These are phyloP conservation scores for Corylus heterophylla DNA, from an alignment of 306 rosid genomes.

Conservation along the genomic window DNA sequence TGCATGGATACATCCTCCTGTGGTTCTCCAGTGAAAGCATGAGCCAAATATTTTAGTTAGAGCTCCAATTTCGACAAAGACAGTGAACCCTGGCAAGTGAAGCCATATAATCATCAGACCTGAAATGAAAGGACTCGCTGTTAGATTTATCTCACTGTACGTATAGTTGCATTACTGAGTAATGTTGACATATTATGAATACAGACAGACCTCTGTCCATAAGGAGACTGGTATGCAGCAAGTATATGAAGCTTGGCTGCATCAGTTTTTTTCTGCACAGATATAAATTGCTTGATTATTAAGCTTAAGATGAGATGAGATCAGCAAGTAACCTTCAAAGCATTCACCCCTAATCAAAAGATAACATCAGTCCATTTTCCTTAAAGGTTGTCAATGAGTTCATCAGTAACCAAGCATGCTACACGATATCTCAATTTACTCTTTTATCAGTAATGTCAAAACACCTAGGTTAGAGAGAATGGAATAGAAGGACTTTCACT, in stretches of 20 bases:
- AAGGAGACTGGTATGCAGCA: conserved; percentile 73
- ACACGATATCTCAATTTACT: neutral
- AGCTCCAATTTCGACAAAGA: conserved; percentile 70
- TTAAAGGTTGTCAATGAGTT: neutral
- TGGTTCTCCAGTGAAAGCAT: neutral
- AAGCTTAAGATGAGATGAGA: conserved; percentile 8
- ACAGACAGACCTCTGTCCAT: conserved; percentile 72
- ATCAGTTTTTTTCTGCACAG: conserved; percentile 50
- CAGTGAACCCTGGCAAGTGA: conserved; percentile 86
- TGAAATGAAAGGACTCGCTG: conserved; percentile 32
- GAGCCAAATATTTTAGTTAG: conserved; percentile 24
- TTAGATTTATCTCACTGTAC: conserved; percentile 11
- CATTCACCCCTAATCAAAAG: neutral
- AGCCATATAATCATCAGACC: conserved; percentile 93
- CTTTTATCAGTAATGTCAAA: neutral
- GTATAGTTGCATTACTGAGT: neutral
- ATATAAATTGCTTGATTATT: conserved; percentile 20
- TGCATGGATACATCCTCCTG: neutral
- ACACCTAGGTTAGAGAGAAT: neutral
- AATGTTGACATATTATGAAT: conserved; percentile 14
- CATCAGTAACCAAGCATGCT: neutral
- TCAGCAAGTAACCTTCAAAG: neutral
- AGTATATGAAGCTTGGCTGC: conserved; percentile 64
- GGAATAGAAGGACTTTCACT: neutral
- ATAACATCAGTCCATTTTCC: neutral